A percentile compares a stretch with the other conserved stretches of the same genome.
Evolutionary conservation across 1,139 yeast species (phyloP).

Genomic region (Geotrichum aggregatum): DNA sequence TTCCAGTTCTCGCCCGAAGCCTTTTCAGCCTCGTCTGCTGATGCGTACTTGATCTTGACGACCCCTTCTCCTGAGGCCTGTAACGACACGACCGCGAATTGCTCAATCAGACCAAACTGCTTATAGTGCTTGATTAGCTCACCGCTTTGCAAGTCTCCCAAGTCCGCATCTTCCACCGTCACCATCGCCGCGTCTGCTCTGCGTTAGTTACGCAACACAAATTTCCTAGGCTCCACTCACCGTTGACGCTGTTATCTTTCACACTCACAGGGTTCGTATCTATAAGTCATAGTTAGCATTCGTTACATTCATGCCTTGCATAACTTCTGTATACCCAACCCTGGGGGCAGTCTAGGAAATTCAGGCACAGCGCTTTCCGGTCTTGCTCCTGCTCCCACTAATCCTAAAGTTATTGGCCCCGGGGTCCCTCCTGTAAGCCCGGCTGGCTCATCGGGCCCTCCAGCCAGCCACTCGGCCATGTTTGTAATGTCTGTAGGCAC

Average conservation of each 20-base stretch:
- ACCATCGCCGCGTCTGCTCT: conserved; percentile 3
- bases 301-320: not conserved
- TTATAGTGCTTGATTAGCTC: conserved; percentile 3
- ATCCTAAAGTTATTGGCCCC: no score
- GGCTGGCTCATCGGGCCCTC: not conserved
- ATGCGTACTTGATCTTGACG: conserved; percentile 8
- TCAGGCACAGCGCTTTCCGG: not conserved
- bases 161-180: conserved; percentile 6
- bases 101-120: conserved; percentile 8
- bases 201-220: not conserved
- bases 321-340: conserved; percentile 10
- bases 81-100: conserved; percentile 5
- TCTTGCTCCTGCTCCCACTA: no score
- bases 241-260: not conserved
- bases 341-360: conserved; percentile 15
- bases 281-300: not conserved
- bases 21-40: not conserved
- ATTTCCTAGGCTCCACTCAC: no score
- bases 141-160: conserved; percentile 9
- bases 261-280: conserved; percentile 2
- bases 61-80: not conserved
- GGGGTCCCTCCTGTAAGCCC: no score
- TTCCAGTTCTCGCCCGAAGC: conserved; percentile 2
- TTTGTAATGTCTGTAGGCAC: conserved; percentile 17
- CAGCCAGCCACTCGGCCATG: conserved; percentile 17